Percentiles rank a stretch among this genome's conserved stretches.
Evolutionary conservation across 495 filamentous ascomycete species (phyloP).

Genomic region (Aspergillus ostianus): DNA sequence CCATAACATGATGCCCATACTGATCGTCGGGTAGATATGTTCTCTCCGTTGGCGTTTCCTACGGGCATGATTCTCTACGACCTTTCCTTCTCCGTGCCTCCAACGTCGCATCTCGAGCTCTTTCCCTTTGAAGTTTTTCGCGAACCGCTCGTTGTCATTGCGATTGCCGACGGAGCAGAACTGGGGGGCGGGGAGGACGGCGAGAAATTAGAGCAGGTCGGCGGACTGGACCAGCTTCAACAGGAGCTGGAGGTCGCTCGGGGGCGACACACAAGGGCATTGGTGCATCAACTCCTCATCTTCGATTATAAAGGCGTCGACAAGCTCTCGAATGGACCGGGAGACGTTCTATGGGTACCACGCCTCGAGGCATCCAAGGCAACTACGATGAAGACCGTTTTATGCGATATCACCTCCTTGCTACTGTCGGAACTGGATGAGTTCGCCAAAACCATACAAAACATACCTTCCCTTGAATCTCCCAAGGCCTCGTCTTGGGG

Average conservation of each 20-base stretch:
- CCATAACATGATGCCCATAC: not conserved
- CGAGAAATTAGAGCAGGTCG: conserved; percentile 11
- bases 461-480: conserved; percentile 73
- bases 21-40: conserved; percentile 67
- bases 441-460: conserved; percentile 82
- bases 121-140: conserved; percentile 84
- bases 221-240: conserved; percentile 59
- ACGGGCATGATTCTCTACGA: conserved; percentile 88
- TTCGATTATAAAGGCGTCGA: conserved; percentile 63
- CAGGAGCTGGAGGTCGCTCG: conserved; percentile 55
- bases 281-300: conserved; percentile 75
- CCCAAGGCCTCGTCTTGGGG: conserved; percentile 55
- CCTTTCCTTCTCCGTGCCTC: conserved; percentile 73
- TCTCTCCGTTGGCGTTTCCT: conserved; percentile 90
- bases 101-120: conserved; percentile 71
- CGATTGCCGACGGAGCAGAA: conserved; percentile 70
- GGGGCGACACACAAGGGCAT: conserved; percentile 68
- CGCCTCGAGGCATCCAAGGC: conserved; percentile 64
- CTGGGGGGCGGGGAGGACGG: conserved; percentile 43
- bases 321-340: conserved; percentile 41
- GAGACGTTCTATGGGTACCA: conserved; percentile 69
- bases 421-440: conserved; percentile 85
- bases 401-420: conserved; percentile 85
- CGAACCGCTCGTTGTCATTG: conserved; percentile 76
- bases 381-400: conserved; percentile 91